A percentile compares a stretch with the other conserved stretches of the same genome.
Evolutionary conservation across 106 monocot genomes (phyloP).

Genomic region (Posidonia australis): DNA sequence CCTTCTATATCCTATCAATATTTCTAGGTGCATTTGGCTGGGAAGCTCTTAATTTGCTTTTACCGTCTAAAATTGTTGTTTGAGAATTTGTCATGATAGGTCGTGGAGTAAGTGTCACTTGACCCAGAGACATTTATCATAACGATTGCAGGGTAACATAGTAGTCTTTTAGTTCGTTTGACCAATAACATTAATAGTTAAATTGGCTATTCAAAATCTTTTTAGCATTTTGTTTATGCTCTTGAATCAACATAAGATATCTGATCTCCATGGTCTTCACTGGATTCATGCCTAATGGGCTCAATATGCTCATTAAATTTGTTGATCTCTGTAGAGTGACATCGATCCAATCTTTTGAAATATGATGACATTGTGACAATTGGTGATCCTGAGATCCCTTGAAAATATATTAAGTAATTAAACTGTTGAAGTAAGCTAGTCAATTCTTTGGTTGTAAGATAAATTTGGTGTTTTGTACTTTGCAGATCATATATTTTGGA

Average conservation of each 20-base stretch:
- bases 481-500: slow-evolving; percentile 83
- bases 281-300: slow-evolving; percentile 1
- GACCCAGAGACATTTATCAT: background rate
- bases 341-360: background rate
- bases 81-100: no score
- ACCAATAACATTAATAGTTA: no score
- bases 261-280: background rate
- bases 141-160: background rate
- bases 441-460: background rate
- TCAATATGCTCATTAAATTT: no score
- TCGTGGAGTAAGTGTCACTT: background rate
- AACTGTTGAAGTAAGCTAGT: background rate
- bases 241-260: background rate
- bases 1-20: no score
- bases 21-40: no score
- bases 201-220: no score
- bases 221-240: no score
- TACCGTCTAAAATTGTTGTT: no score
- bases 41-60: no score
- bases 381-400: background rate
- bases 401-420: background rate
- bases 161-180: background rate
- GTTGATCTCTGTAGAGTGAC: background rate
- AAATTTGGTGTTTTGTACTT: slow-evolving; percentile 2
- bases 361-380: background rate